Evolutionary conservation across 495 filamentous ascomycete species (phyloP), one percentile per base, ranked within the genome.

Genomic region (Aspergillus saccharolyticus): DNA sequence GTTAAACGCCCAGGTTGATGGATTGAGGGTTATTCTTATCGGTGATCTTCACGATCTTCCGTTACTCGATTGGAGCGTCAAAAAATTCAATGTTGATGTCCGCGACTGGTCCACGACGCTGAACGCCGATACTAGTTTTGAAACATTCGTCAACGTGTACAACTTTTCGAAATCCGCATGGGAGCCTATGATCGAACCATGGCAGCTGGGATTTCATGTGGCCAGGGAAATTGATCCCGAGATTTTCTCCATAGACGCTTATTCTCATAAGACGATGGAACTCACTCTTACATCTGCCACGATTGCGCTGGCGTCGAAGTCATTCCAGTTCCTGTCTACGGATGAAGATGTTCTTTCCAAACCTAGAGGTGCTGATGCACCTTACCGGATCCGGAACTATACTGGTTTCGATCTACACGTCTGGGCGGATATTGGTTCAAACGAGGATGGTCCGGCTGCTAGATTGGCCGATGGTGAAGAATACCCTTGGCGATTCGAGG

Each of bases 161-260:
- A 98, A 97, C 70, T 98, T 98, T 72, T 92, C 94, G 19, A 97
- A 98, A 70, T 97, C 95, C 0, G 89, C 91, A 9, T 98, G 94
- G 94, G 94, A 97, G 70, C 94, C 94, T 9, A 75, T 98, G 30
- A 87, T 97, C 22, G 94, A 98, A 69, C 94, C 95, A 30, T 98
- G 94, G 94, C 86, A 94, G 58, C 75, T 97, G 19, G 93, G 92
- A 24, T 86, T 97, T 63, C 90, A 94, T 53, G 81, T 97, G 74
- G 86, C 90, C 12, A 90, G 85, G 65, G 87, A 93, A 45, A 75
- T 83, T 46, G 81, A 84, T 58, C 88, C 85, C 1, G 89, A 95
- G 44, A 78, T 84, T 46, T 76, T 96, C 58, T 88, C 89, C 0
- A 78, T 97, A 42, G 91, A 97, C 56, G 73, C 95, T 1, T 88